phyloP scores from a whole-genome alignment of 1,284 basidiomycete genomes.

The Fistulina hepatica region DNA sequence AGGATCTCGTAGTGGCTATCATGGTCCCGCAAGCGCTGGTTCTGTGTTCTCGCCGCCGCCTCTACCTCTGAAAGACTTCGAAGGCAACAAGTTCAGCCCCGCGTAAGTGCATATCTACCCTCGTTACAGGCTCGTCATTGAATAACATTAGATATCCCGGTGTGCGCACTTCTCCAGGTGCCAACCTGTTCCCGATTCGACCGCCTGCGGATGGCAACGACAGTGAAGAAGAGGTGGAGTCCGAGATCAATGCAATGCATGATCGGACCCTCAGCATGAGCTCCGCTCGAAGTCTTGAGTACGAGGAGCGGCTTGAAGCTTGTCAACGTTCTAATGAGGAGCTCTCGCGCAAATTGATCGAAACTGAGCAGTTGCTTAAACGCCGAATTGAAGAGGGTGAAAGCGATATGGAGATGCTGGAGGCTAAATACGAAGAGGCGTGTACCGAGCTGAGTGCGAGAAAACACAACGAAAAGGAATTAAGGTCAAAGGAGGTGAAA shows the following conservation, averaged over 20 bases:
- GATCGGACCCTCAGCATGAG: constrained; percentile 54
- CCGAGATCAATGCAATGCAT: constrained; percentile 51
- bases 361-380: constrained; percentile 60
- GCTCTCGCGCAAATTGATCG: constrained; percentile 56
- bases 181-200: constrained; percentile 27
- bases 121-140: constrained; percentile 13
- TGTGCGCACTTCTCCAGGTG: constrained; percentile 19
- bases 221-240: constrained; percentile 40
- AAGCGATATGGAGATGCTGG: constrained; percentile 63
- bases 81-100: too few relatives aligned
- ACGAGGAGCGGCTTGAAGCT: constrained; percentile 59
- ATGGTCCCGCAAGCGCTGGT: too few relatives aligned
- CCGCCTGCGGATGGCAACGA: constrained; percentile 15
- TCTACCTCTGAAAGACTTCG: too few relatives aligned
- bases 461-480: constrained; percentile 82
- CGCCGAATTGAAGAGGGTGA: constrained; percentile 64
- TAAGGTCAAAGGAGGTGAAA: constrained; percentile 68
- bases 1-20: too few relatives aligned
- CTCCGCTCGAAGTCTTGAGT: constrained; percentile 39
- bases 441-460: constrained; percentile 61
- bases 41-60: too few relatives aligned
- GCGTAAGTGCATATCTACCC: too few relatives aligned
- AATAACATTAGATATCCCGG: constrained; percentile 13
- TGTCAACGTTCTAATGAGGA: constrained; percentile 50
- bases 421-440: constrained; percentile 61